Evolutionary conservation across 2,329 filamentous ascomycete genomes (phyloP).

Genomic region (Aciculosporium take): DNA sequence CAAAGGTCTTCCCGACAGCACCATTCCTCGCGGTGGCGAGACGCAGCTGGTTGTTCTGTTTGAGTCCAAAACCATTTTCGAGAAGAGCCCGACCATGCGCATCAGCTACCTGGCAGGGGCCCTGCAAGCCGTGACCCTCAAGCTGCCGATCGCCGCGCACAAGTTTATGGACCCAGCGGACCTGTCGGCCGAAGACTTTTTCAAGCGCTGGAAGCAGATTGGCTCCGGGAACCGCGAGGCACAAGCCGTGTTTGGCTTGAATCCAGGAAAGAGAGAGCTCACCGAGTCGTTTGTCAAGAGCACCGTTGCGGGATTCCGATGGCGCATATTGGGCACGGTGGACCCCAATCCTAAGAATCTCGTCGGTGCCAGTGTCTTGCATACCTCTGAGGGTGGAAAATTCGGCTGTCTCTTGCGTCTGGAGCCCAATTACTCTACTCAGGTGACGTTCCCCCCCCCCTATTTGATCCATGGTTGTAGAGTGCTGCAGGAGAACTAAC

Average conservation of each 20-base stretch:
- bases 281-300: constrained; percentile 56
- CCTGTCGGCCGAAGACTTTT: constrained; percentile 82
- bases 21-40: constrained; percentile 59
- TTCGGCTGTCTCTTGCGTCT: constrained; percentile 85
- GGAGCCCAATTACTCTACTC: constrained; percentile 85
- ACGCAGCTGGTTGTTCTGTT: constrained; percentile 93
- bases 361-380: constrained; percentile 77
- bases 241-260: constrained; percentile 68
- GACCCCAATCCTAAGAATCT: constrained; percentile 91
- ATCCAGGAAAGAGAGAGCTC: constrained; percentile 42
- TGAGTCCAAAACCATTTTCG: constrained; percentile 69
- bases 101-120: constrained; percentile 91
- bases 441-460: constrained; percentile 43
- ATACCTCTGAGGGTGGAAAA: constrained; percentile 72
- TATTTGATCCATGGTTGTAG: not conserved
- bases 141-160: constrained; percentile 75
- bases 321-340: constrained; percentile 72
- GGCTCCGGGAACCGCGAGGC: constrained; percentile 76
- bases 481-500: not conserved
- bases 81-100: constrained; percentile 75
- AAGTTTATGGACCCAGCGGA: constrained; percentile 95
- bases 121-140: constrained; percentile 80
- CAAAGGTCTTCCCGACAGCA: constrained; percentile 77
- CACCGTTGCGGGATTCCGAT: constrained; percentile 72
- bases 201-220: constrained; percentile 98